A percentile compares a stretch with the other conserved stretches of the same genome.
Evolutionary conservation across 2,329 filamentous ascomycete genomes (phyloP).

Genomic region (Mycosphaerella sp.): DNA sequence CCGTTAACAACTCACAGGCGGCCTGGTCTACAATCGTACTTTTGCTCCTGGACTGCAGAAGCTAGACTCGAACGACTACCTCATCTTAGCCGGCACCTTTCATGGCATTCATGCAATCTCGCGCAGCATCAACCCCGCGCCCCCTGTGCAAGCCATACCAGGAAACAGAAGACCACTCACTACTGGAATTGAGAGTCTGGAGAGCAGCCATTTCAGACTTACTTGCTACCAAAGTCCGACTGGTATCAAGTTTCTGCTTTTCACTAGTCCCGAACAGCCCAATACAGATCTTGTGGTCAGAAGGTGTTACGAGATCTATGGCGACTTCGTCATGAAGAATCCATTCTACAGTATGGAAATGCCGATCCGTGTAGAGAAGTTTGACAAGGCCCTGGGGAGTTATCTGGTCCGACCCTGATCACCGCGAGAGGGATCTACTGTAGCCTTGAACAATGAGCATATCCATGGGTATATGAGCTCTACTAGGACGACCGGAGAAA

Average conservation of each 20-base stretch:
- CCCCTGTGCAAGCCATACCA: conserved; percentile 31
- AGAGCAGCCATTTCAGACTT: conserved; percentile 88
- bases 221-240: conserved; percentile 95
- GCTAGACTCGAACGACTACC: conserved; percentile 90
- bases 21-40: conserved; percentile 90
- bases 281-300: conserved; percentile 80
- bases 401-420: conserved; percentile 33
- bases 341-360: conserved; percentile 98
- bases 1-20: conserved; percentile 41
- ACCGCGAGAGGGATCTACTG: background rate
- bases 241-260: conserved; percentile 90
- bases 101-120: conserved; percentile 71
- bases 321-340: conserved; percentile 99
- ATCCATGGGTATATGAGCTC: background rate
- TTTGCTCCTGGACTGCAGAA: conserved; percentile 84
- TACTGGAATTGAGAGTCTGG: conserved; percentile 83
- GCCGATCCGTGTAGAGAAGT: conserved; percentile 91
- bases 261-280: conserved; percentile 82
- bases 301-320: conserved; percentile 88
- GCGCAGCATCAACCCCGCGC: conserved; percentile 44
- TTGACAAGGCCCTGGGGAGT: conserved; percentile 60
- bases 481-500: background rate
- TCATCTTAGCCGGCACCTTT: conserved; percentile 94
- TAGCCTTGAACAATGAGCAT: background rate
- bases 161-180: conserved; percentile 46